These are phyloP conservation scores for Aquanectria penicillioides DNA, from an alignment of 2,329 filamentous ascomycete species.

Conservation along the genomic window DNA sequence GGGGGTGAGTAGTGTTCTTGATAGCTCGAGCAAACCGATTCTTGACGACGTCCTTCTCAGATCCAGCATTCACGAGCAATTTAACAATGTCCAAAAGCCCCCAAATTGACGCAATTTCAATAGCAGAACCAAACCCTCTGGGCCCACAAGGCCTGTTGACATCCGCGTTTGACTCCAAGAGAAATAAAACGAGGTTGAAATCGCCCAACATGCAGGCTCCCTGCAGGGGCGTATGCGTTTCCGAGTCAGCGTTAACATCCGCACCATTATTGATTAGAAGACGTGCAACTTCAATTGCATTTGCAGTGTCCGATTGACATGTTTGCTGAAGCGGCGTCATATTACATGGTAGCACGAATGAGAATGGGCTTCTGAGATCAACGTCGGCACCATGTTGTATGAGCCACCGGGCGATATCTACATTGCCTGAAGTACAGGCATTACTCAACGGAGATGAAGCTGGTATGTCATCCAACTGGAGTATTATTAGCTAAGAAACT, in stretches of 20 bases:
- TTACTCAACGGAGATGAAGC: not conserved
- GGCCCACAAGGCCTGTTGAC: not conserved
- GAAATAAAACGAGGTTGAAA: not conserved
- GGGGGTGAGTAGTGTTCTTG: too few species aligned
- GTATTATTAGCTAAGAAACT: too few species aligned
- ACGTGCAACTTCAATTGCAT: not conserved
- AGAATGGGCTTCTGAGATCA: not conserved
- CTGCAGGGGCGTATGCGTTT: not conserved
- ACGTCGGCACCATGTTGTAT: not conserved
- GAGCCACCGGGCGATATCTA: not conserved
- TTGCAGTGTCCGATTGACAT: not conserved
- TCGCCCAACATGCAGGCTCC: not conserved
- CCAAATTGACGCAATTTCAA: not conserved
- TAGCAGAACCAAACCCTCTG: too few species aligned
- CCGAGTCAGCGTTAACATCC: not conserved
- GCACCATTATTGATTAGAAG: not conserved
- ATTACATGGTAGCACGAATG: rapidly evolving
- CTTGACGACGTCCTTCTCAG: not conserved
- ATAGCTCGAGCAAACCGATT: not conserved
- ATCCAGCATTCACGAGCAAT: not conserved
- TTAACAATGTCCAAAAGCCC: not conserved
- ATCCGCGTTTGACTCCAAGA: not conserved
- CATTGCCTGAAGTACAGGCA: not conserved
- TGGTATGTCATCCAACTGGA: too few species aligned
- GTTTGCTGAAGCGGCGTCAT: not conserved